A percentile compares a stretch with the other conserved stretches of the same genome.
Conservation (phyloP, 1,284 basidiomycete species). For the Anthracocystis setariae region DNA sequence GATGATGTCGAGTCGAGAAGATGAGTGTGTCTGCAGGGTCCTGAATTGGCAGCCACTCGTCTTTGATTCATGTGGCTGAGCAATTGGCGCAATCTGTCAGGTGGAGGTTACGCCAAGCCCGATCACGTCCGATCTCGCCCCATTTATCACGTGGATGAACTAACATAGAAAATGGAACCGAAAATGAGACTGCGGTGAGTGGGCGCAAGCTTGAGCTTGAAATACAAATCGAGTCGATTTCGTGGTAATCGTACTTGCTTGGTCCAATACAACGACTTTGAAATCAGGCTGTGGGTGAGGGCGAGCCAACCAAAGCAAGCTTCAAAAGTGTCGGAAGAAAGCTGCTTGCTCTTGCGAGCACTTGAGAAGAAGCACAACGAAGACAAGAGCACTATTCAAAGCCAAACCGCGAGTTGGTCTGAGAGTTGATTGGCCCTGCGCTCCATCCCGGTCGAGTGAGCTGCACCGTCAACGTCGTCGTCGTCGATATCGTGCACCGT, state of each 20-base stretch:
- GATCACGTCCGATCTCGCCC: constrained; percentile 6
- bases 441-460: constrained; percentile 1
- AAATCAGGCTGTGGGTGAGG: not conserved
- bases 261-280: not conserved
- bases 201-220: not conserved
- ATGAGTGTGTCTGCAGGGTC: not conserved
- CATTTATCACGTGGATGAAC: constrained; percentile 3
- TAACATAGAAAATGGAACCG: constrained; percentile 6
- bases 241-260: not conserved
- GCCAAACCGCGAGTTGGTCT: constrained; percentile 6
- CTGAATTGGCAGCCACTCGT: constrained; percentile 8
- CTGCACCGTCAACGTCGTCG: constrained; percentile 12
- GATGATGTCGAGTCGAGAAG: constrained; percentile 5
- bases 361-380: not conserved
- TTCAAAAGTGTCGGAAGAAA: constrained; percentile 4
- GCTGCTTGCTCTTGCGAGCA: not conserved
- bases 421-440: constrained; percentile 12
- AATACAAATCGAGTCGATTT: constrained; percentile 3
- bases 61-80: not conserved
- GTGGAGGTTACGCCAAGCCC: constrained; percentile 16
- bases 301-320: constrained; percentile 17
- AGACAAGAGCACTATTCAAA: not conserved
- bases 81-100: constrained; percentile 3
- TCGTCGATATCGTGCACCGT: constrained; percentile 3
- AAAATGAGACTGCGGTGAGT: constrained; percentile 26